Conservation (phyloP, 257 asterid genomes). For the Rhazya stricta region DNA sequence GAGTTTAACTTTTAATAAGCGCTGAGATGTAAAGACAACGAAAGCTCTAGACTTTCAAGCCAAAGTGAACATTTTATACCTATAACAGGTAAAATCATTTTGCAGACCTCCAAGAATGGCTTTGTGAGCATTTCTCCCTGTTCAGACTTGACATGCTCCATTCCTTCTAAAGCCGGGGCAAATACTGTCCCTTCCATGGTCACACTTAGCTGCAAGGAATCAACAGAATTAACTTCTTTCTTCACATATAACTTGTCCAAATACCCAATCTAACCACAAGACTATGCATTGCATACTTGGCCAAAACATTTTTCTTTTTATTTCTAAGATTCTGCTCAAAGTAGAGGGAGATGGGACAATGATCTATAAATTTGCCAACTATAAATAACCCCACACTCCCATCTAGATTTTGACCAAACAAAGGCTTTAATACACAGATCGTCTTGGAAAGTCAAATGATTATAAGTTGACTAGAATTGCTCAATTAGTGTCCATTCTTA, state of each 20-base stretch:
- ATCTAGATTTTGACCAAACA: constrained; percentile 4
- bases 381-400: not conserved
- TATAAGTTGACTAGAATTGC: not conserved
- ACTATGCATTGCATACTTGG: not conserved
- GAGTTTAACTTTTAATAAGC: not conserved
- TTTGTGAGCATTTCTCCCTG: constrained; percentile 79
- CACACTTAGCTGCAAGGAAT: constrained; percentile 26
- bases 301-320: not conserved
- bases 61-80: constrained; percentile 39
- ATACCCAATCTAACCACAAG: not conserved
- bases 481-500: not conserved
- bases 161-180: constrained; percentile 81
- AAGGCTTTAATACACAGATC: constrained; percentile 6
- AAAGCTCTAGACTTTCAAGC: not conserved
- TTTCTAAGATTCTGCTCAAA: not conserved
- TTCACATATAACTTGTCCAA: not conserved
- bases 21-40: not conserved
- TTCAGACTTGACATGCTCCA: constrained; percentile 80
- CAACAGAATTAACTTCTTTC: not conserved
- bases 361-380: not conserved
- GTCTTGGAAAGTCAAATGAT: not conserved
- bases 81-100: constrained; percentile 71
- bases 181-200: constrained; percentile 87
- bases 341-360: not conserved
- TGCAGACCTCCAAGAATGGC: constrained; percentile 94